A percentile compares a stretch with the other conserved stretches of the same genome.
Evolutionary conservation across 169 alveolate species (phyloP).

Genomic region (Toxoplasma gondii): DNA sequence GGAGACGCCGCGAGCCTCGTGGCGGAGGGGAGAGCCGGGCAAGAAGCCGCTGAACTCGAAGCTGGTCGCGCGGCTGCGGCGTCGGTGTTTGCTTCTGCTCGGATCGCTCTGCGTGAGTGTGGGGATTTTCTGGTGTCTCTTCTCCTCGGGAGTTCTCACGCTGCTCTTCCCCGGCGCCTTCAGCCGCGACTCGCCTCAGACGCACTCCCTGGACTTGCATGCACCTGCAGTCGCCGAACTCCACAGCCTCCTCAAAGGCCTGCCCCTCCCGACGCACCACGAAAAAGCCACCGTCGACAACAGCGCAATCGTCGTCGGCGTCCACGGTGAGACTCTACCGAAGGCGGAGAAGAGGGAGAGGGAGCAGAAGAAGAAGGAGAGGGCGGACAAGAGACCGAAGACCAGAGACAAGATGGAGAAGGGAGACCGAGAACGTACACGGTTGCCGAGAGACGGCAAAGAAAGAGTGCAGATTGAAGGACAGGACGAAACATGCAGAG

Average conservation of each 20-base stretch:
- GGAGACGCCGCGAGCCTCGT: too few species aligned
- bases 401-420: too few species aligned
- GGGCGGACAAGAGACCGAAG: not conserved
- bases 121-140: not conserved
- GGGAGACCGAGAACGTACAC: too few species aligned
- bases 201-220: not conserved
- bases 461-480: too few species aligned
- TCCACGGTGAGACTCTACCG: not conserved
- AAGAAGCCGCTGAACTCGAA: not conserved
- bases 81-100: not conserved
- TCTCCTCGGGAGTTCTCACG: not conserved
- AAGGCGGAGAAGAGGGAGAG: not conserved
- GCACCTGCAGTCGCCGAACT: not conserved
- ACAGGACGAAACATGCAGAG: not conserved
- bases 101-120: not conserved
- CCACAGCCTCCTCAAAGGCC: not conserved
- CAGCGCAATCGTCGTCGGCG: constrained; percentile 7
- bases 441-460: too few species aligned
- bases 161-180: not conserved
- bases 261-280: not conserved
- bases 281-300: not conserved
- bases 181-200: not conserved
- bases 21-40: not conserved
- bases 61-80: not conserved
- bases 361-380: not conserved